These are phyloP conservation scores for Xylaria sp. DNA, from an alignment of 2,329 filamentous ascomycete species.

Conservation along the genomic window DNA sequence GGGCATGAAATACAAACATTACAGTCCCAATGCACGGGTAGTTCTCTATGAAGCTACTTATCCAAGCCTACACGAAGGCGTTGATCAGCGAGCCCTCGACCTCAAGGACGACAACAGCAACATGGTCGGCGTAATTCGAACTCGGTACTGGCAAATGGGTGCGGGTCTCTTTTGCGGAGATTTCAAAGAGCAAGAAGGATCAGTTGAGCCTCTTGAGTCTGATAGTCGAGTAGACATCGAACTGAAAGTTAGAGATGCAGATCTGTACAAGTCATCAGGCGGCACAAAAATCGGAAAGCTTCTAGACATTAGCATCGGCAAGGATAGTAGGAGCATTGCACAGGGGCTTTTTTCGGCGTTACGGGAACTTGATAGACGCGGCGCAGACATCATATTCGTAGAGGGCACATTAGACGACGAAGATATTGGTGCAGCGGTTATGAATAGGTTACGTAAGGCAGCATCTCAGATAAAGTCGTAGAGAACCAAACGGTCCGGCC, in stretches of 20 bases:
- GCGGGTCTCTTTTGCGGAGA: slow-evolving; percentile 54
- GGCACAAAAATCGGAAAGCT: slow-evolving; percentile 55
- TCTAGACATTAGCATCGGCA: slow-evolving; percentile 80
- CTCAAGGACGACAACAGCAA: slow-evolving; percentile 27
- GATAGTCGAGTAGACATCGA: slow-evolving; percentile 45
- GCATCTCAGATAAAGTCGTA: slow-evolving; percentile 69
- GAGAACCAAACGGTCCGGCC: slow-evolving; percentile 46
- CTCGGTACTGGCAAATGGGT: slow-evolving; percentile 62
- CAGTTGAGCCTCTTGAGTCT: slow-evolving; percentile 40
- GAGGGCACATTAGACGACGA: slow-evolving; percentile 85
- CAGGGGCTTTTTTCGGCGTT: slow-evolving; percentile 89
- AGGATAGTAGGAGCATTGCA: slow-evolving; percentile 78
- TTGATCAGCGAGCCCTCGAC: slow-evolving; percentile 52
- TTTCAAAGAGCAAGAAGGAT: slow-evolving; percentile 48
- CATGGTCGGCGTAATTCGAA: slow-evolving; percentile 66
- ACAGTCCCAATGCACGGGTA: slow-evolving; percentile 89
- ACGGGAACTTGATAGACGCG: slow-evolving; percentile 81
- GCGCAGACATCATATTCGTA: slow-evolving; percentile 86
- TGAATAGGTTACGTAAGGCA: slow-evolving; percentile 85
- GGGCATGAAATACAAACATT: slow-evolving; percentile 99
- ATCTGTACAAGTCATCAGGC: slow-evolving; percentile 52
- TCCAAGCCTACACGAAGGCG: slow-evolving; percentile 51
- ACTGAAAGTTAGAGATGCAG: slow-evolving; percentile 56
- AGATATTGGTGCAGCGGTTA: slow-evolving; percentile 86
- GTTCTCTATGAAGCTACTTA: slow-evolving; percentile 77